Conservation (phyloP, 2,329 filamentous ascomycete genomes). For the Exophiala sideris region DNA sequence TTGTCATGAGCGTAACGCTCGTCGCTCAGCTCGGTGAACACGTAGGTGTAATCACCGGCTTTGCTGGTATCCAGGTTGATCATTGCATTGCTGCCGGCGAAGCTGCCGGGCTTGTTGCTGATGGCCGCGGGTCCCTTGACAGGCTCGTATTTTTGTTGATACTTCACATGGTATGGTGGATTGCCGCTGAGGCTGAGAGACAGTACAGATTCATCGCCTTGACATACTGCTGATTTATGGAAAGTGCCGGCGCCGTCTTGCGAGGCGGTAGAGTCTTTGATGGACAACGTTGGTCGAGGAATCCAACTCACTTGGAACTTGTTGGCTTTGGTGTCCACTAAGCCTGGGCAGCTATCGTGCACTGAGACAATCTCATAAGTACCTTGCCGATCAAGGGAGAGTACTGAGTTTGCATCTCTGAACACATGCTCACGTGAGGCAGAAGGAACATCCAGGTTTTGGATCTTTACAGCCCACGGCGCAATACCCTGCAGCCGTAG, state of each 20-base stretch:
- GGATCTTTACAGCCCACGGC: conserved; percentile 74
- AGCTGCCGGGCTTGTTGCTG: conserved; percentile 67
- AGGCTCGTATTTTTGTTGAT: conserved; percentile 72
- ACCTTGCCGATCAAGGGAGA: conserved; percentile 65
- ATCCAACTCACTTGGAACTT: conserved; percentile 83
- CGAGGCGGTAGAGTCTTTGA: conserved; percentile 64
- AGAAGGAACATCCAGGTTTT: conserved; percentile 53
- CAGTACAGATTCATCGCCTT: conserved; percentile 87
- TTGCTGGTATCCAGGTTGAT: conserved; percentile 83
- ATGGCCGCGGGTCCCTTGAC: conserved; percentile 63
- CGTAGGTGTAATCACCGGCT: conserved; percentile 80
- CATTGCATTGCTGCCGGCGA: conserved; percentile 70
- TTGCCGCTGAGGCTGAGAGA: conserved; percentile 77
- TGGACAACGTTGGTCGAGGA: conserved; percentile 67
- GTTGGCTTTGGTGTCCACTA: conserved; percentile 69
- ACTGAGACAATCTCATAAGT: conserved; percentile 78
- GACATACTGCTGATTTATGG: conserved; percentile 79
- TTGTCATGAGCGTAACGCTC: conserved; percentile 76
- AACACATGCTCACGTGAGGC: conserved; percentile 47
- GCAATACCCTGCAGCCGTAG: conserved; percentile 79
- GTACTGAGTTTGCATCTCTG: conserved; percentile 63
- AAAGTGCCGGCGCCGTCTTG: conserved; percentile 55
- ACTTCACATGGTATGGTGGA: conserved; percentile 78
- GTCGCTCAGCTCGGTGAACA: conserved; percentile 78
- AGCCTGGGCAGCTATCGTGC: conserved; percentile 77